phyloP scores from a whole-genome alignment of 768 basidiomycete species.

The Polyporus arcularius region DNA sequence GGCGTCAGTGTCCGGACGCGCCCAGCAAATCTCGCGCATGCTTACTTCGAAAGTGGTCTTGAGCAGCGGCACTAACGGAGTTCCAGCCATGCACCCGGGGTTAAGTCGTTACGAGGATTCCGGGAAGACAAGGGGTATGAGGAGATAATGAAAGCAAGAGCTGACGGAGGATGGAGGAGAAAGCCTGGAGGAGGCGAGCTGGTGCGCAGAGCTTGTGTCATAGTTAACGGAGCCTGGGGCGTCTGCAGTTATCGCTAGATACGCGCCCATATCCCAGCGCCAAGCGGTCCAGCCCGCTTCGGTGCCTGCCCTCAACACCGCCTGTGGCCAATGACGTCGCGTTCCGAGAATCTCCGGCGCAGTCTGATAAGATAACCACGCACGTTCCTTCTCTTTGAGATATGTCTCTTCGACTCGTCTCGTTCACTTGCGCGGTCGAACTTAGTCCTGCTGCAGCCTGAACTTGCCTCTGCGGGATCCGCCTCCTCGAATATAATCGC shows the following conservation, averaged over 20 bases:
- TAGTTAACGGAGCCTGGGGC: slow-evolving; percentile 9
- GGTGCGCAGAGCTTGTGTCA: slow-evolving; percentile 12
- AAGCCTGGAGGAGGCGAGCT: neutral
- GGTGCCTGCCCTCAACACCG: neutral
- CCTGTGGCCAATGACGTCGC: neutral
- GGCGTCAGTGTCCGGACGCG: neutral
- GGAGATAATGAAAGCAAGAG: neutral
- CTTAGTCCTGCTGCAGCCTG: too few species aligned
- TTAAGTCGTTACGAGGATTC: neutral
- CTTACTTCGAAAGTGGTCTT: slow-evolving; percentile 60
- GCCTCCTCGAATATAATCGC: too few species aligned
- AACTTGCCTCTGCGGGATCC: too few species aligned
- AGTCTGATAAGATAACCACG: neutral
- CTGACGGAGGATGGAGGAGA: neutral
- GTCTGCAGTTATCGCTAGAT: neutral
- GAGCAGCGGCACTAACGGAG: slow-evolving; percentile 48
- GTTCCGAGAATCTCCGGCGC: neutral
- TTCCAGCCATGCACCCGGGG: slow-evolving; percentile 18
- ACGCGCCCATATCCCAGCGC: slow-evolving; percentile 3
- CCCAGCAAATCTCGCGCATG: neutral
- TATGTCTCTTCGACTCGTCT: too few species aligned
- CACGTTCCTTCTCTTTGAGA: neutral
- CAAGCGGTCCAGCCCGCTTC: neutral
- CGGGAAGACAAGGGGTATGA: neutral
- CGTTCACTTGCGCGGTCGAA: too few species aligned